Base-by-base conservation (phyloP, 257 asterid species). In the Prunella vulgaris region DNA sequence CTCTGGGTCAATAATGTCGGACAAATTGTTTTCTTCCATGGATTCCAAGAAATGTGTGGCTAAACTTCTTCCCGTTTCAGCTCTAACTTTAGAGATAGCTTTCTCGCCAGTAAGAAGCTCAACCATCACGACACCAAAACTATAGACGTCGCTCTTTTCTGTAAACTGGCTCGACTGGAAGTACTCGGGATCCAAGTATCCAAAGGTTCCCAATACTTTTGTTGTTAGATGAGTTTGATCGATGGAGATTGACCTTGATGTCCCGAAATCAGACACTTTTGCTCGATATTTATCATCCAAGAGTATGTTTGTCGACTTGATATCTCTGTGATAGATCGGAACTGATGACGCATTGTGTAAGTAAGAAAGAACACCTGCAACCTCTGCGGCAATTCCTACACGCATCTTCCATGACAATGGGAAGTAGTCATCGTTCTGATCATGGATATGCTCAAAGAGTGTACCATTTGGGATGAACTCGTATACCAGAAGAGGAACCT, bases 101-200 rank as follows among this genome's bases (percentile, higher is more conserved):
- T 53, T 73, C 74, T 69, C 75, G 40, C 82, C 72, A 0, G 84
- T 76, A 20, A 80, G 25, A 48, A 80, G 84, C 40, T 80, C 79
- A 6, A 80, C 75, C 64, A 80, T 21, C 1, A 80, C 79, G 0
- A 73, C 79, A 2, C 79, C 79, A 9, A 80, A 80, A 12, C 79
- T 77, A 17, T 77, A 80, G 0, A 73, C 81, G 10, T 80, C 77
- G 15, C 84, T 80, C 72, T 76, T 80, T 2, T 79, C 84, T 0
- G 80, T 78, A 27, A 70, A 74, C 35, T 70, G 74, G 24, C 69
- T 70, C 7, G 83, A 58, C 20, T 71, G 78, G 57, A 79, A 79
- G 65, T 79, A 79, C 71, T 79, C 84, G 0, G 84, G 81, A 57
- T 79, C 84, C 48, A 79, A 61, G 66, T 79, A 79, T 5, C 81